phyloP scores from a whole-genome alignment of 2,329 filamentous ascomycete species.

The Teratosphaeria gauchensis region DNA sequence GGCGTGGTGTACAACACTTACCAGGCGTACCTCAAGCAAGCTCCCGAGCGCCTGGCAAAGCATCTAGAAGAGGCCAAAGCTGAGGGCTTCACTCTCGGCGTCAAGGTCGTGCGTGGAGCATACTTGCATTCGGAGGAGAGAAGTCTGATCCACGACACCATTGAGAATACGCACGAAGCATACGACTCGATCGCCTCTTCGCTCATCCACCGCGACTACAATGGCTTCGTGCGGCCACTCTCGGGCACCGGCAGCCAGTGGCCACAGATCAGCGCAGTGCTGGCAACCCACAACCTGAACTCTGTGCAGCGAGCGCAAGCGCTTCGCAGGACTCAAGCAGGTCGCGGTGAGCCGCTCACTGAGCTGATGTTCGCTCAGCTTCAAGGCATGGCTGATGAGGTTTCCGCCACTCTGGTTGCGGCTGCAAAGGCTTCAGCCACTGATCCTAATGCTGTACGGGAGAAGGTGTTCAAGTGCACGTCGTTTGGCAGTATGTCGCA shows the following conservation, averaged over 20 bases:
- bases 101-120: conserved; percentile 50
- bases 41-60: conserved; percentile 31
- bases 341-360: conserved; percentile 32
- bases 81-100: conserved; percentile 43
- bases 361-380: conserved; percentile 64
- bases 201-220: conserved; percentile 57
- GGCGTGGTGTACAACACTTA: conserved; percentile 64
- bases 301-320: conserved; percentile 51
- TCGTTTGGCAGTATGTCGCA: conserved; percentile 53
- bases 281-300: conserved; percentile 74
- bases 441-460: conserved; percentile 27
- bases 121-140: conserved; percentile 45
- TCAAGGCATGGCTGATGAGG: conserved; percentile 92
- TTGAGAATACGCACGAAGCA: conserved; percentile 45
- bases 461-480: conserved; percentile 46
- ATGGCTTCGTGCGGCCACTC: conserved; percentile 39
- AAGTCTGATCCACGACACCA: conserved; percentile 43
- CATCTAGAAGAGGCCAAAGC: conserved; percentile 39
- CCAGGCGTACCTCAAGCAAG: conserved; percentile 47
- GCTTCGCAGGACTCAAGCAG: conserved; percentile 38
- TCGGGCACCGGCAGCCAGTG: conserved; percentile 16
- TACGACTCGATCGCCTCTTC: conserved; percentile 64
- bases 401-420: conserved; percentile 49
- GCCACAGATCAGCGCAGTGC: conserved; percentile 48
- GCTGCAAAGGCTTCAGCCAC: conserved; percentile 28